Evolutionary conservation across 2,329 filamentous ascomycete species (phyloP).

Genomic region (Chalara sp.): DNA sequence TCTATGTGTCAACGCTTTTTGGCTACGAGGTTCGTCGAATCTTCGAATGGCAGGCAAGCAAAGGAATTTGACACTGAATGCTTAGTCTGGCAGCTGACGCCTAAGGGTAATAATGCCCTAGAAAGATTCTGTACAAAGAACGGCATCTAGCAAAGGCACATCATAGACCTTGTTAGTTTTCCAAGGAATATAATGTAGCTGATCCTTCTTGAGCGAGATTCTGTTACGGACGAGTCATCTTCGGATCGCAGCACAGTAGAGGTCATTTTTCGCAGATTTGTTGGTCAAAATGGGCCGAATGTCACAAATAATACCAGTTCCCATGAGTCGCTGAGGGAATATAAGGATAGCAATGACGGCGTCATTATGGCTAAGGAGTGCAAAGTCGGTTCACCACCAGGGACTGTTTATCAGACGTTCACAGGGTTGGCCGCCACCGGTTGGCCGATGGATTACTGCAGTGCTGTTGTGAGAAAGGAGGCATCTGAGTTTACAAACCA

Average conservation of each 20-base stretch:
- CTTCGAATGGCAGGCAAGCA: conserved; percentile 79
- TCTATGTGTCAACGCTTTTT: conserved; percentile 93
- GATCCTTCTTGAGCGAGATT: conserved; percentile 82
- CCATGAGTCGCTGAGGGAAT: conserved; percentile 88
- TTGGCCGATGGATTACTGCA: conserved; percentile 97
- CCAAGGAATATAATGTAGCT: conserved; percentile 74
- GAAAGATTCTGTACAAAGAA: conserved; percentile 91
- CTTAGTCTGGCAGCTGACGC: conserved; percentile 87
- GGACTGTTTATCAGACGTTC: conserved; percentile 76
- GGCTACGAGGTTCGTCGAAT: conserved; percentile 90
- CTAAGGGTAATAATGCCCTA: conserved; percentile 88
- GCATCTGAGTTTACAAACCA: conserved; percentile 74
- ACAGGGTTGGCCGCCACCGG: conserved; percentile 80
- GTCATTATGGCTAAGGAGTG: conserved; percentile 89
- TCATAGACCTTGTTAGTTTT: conserved; percentile 74
- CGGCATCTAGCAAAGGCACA: conserved; percentile 89
- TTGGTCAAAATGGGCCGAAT: conserved; percentile 76
- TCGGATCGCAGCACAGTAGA: conserved; percentile 84
- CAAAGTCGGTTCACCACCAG: conserved; percentile 60
- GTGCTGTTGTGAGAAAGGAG: conserved; percentile 85
- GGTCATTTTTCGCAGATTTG: conserved; percentile 89
- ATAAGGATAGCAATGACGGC: conserved; percentile 81
- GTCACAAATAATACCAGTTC: conserved; percentile 68
- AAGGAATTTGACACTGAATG: conserved; percentile 83
- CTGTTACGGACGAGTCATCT: conserved; percentile 79